Evolutionary conservation across 257 asterid species (phyloP).

Genomic region (Coffea canephora): DNA sequence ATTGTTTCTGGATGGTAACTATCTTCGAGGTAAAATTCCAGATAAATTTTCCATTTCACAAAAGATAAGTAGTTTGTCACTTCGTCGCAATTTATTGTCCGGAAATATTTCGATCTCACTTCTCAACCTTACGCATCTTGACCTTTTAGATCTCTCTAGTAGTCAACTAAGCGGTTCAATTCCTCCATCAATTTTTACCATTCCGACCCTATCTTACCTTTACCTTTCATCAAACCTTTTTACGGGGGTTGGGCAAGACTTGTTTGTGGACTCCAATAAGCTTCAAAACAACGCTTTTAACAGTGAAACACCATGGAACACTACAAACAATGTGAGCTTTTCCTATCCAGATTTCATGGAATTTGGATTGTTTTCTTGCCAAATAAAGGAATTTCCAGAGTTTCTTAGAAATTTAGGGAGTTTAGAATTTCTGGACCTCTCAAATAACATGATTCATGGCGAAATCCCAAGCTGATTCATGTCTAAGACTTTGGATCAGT

Average conservation of each 20-base stretch:
- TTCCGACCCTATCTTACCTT: neutral
- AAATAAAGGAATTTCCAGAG: neutral
- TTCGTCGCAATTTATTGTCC: no score
- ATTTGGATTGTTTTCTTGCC: slow-evolving; percentile 7
- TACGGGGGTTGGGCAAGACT: neutral
- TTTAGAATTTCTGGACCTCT: neutral
- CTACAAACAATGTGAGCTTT: neutral
- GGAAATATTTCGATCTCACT: no score
- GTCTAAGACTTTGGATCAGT: no score
- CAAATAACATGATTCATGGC: neutral
- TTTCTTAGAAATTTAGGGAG: neutral
- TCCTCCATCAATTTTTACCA: neutral
- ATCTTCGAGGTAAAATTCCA: neutral
- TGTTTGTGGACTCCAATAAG: neutral
- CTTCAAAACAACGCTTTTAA: neutral
- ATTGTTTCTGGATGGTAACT: neutral
- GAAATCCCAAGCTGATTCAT: no score
- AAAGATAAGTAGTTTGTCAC: no score
- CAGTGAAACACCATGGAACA: neutral
- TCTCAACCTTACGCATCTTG: neutral
- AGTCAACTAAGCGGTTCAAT: slow-evolving; percentile 7
- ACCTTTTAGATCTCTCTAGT: neutral
- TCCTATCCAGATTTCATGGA: neutral
- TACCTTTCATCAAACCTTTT: slow-evolving; percentile 21
- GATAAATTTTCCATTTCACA: no score